Evolutionary conservation across 2,329 filamentous ascomycete genomes (phyloP).

Genomic region (Coleophoma cylindrospora): DNA sequence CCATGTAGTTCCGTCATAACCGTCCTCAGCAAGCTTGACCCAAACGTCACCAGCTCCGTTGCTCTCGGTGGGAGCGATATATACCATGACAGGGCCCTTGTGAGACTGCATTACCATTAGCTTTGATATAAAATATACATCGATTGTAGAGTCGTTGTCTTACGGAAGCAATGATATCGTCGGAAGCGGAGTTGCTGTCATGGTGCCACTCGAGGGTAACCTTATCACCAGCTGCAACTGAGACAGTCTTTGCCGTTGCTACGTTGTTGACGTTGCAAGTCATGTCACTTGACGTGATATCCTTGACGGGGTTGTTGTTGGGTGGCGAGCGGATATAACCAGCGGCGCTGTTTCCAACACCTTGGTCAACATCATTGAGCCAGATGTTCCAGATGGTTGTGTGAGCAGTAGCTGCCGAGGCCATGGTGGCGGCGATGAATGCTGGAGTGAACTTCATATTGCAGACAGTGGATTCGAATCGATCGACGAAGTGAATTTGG

Average conservation of each 20-base stretch:
- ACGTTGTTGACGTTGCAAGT: slow-evolving; percentile 39
- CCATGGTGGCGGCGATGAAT: slow-evolving; percentile 12
- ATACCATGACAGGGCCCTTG: slow-evolving; percentile 47
- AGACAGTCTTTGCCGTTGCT: slow-evolving; percentile 33
- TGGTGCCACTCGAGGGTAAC: slow-evolving; percentile 48
- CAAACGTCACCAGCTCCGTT: slow-evolving; percentile 46
- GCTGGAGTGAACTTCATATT: slow-evolving; percentile 19
- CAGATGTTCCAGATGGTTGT: slow-evolving; percentile 15
- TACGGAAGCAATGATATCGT: slow-evolving; percentile 41
- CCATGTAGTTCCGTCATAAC: slow-evolving; percentile 28
- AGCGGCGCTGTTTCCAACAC: slow-evolving; percentile 9
- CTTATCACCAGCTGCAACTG: slow-evolving; percentile 41
- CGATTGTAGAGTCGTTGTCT: too few relatives aligned
- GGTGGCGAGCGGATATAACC: slow-evolving; percentile 25
- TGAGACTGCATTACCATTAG: slow-evolving; percentile 30
- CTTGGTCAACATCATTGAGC: slow-evolving; percentile 19
- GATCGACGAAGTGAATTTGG: too few relatives aligned
- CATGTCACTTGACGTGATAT: slow-evolving; percentile 26
- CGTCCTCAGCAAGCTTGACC: slow-evolving; percentile 40
- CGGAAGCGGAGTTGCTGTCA: slow-evolving; percentile 30
- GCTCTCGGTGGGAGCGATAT: slow-evolving; percentile 34
- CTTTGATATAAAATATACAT: too few relatives aligned
- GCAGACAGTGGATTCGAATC: background rate
- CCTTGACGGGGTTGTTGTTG: slow-evolving; percentile 33
- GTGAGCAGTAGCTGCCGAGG: slow-evolving; percentile 18